Percentiles rank a stretch among this genome's conserved stretches.
phyloP scores from a whole-genome alignment of 495 filamentous ascomycete genomes.

The Astrocystis sublimbata region DNA sequence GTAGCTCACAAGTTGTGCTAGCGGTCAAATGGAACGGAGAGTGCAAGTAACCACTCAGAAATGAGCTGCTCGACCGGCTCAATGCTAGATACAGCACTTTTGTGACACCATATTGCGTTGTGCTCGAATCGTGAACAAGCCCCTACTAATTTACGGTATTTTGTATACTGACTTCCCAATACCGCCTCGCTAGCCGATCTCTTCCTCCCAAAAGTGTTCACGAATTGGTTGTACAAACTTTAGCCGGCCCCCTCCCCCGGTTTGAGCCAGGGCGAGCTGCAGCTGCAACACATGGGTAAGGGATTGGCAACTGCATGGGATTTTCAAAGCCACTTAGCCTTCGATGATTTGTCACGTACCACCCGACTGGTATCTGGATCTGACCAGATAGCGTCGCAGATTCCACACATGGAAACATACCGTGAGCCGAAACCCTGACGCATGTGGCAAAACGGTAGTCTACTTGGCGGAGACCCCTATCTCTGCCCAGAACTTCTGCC shows the following conservation, averaged over 20 bases:
- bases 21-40: no score
- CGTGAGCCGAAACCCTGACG: no score
- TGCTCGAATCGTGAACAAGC: no score
- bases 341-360: constrained; percentile 1
- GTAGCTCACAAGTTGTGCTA: no score
- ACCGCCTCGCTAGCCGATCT: background rate
- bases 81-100: no score
- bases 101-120: no score
- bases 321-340: background rate
- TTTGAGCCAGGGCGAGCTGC: constrained; percentile 2
- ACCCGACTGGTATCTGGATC: background rate
- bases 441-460: constrained; percentile 5
- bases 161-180: no score
- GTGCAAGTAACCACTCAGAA: no score
- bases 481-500: no score
- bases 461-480: no score
- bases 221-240: background rate
- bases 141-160: no score
- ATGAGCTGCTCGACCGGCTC: no score
- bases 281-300: background rate
- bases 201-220: background rate
- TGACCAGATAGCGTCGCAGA: background rate
- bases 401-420: background rate
- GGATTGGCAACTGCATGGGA: background rate
- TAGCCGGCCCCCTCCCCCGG: constrained; percentile 1